A percentile compares a stretch with the other conserved stretches of the same genome.
Conservation (phyloP, 305 asterid genomes). For the Euphrasia arctica region DNA sequence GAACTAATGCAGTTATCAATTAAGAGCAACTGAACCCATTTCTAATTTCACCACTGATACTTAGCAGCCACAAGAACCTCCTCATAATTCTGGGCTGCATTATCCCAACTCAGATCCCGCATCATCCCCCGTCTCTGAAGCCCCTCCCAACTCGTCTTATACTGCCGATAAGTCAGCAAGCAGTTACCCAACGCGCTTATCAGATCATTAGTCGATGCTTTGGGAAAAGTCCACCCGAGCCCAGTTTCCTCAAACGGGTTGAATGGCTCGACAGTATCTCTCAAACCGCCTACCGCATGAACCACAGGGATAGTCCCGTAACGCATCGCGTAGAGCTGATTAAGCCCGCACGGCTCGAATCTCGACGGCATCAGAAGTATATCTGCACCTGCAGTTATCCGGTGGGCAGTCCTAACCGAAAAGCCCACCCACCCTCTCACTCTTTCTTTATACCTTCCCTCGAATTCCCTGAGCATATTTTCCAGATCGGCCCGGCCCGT, state of each 20-base stretch:
- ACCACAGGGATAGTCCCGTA: constrained; percentile 93
- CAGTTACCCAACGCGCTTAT: constrained; percentile 78
- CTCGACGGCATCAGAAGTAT: constrained; percentile 91
- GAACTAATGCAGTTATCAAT: too few species aligned
- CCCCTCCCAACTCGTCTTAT: constrained; percentile 83
- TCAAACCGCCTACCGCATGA: constrained; percentile 89
- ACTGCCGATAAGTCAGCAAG: constrained; percentile 66
- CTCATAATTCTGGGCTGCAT: constrained; percentile 80
- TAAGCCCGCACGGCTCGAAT: constrained; percentile 95
- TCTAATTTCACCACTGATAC: constrained; percentile 66
- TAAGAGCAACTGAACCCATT: too few species aligned
- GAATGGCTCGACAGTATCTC: constrained; percentile 84
- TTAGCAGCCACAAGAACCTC: constrained; percentile 91
- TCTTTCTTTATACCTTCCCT: constrained; percentile 51
- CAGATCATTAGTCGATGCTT: constrained; percentile 55
- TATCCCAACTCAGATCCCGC: constrained; percentile 88
- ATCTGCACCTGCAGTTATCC: constrained; percentile 90
- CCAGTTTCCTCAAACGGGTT: constrained; percentile 84
- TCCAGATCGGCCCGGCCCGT: constrained; percentile 87
- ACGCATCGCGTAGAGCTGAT: constrained; percentile 91
- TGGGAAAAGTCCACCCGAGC: constrained; percentile 79
- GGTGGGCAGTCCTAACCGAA: constrained; percentile 77
- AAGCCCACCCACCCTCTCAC: constrained; percentile 93
- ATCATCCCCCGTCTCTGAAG: constrained; percentile 80
- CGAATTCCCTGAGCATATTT: constrained; percentile 67